Conservation (phyloP, 2,329 filamentous ascomycete genomes). For the Trichoderma sp. region DNA sequence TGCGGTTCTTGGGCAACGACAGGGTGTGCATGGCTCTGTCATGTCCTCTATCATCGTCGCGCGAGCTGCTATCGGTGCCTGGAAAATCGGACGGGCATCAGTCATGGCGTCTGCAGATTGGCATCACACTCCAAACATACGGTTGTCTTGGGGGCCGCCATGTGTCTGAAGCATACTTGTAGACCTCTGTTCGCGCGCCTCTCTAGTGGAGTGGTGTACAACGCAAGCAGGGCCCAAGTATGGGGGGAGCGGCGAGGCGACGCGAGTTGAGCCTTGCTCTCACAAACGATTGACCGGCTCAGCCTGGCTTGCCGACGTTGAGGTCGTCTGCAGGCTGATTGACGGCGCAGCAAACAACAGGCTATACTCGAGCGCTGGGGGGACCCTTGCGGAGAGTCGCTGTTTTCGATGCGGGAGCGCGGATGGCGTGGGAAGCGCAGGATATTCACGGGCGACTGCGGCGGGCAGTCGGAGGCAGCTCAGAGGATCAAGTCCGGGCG, state of each 20-base stretch:
- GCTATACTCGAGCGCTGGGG: neutral
- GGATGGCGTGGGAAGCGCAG: slow-evolving; percentile 23
- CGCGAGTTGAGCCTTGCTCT: neutral
- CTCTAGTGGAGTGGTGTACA: slow-evolving; percentile 25
- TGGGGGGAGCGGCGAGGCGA: slow-evolving; percentile 3
- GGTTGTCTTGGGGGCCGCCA: slow-evolving; percentile 46
- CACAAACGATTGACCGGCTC: neutral
- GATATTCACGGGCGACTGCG: neutral
- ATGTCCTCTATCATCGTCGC: slow-evolving; percentile 45
- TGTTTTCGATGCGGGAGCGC: slow-evolving; percentile 14
- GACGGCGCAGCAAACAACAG: neutral
- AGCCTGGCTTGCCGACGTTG: slow-evolving; percentile 21
- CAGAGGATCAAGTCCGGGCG: neutral
- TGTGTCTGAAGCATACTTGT: slow-evolving; percentile 49
- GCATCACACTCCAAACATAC: slow-evolving; percentile 34
- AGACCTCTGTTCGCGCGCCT: slow-evolving; percentile 29
- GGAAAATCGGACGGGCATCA: slow-evolving; percentile 31
- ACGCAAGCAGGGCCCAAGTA: slow-evolving; percentile 19
- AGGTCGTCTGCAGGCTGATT: slow-evolving; percentile 22
- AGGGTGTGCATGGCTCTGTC: slow-evolving; percentile 50
- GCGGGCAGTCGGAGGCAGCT: neutral
- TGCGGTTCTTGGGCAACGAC: slow-evolving; percentile 64
- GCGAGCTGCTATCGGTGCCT: slow-evolving; percentile 40
- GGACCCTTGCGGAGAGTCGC: neutral
- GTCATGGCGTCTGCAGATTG: slow-evolving; percentile 17